phyloP scores from a whole-genome alignment of 1,284 basidiomycete species.

The Ustilago curta region DNA sequence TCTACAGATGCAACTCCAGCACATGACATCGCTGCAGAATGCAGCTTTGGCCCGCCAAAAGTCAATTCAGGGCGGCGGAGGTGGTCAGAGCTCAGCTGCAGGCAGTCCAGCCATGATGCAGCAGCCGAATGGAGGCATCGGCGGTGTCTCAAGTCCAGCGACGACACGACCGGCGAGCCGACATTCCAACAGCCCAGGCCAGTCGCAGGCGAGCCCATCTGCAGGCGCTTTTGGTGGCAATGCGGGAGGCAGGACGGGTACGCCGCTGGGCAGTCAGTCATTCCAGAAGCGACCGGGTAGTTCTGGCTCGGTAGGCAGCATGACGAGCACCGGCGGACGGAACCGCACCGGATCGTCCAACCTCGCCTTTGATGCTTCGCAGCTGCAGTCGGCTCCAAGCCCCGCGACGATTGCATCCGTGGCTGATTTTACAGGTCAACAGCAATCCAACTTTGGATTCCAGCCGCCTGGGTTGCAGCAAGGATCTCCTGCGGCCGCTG shows the following conservation, averaged over 20 bases:
- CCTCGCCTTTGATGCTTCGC: conserved; percentile 31
- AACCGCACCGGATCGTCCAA: conserved; percentile 35
- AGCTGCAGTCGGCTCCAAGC: conserved; percentile 37
- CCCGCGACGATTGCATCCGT: conserved; percentile 25
- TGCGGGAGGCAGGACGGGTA: conserved; percentile 19
- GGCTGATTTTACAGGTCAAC: conserved; percentile 21
- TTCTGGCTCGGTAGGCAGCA: conserved; percentile 41
- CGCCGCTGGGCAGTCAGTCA: conserved; percentile 20
- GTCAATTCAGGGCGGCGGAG: conserved; percentile 8
- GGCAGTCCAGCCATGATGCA: conserved; percentile 29
- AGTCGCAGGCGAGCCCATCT: conserved; percentile 30
- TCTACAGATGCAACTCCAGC: conserved; percentile 54
- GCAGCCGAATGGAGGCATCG: conserved; percentile 25
- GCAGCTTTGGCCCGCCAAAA: conserved; percentile 45
- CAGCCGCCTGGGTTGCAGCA: conserved; percentile 30
- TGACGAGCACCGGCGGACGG: conserved; percentile 36
- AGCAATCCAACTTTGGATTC: conserved; percentile 32
- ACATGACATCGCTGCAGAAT: conserved; percentile 53
- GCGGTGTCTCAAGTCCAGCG: conserved; percentile 19
- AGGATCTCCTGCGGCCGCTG: conserved; percentile 15
- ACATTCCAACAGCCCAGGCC: conserved; percentile 36
- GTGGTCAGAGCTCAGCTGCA: conserved; percentile 4
- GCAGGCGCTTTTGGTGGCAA: conserved; percentile 16
- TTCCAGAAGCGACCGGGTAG: conserved; percentile 39
- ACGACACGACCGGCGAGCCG: conserved; percentile 23